Conservation (phyloP, 73 alveolate genomes). For the Blepharisma stoltei region DNA sequence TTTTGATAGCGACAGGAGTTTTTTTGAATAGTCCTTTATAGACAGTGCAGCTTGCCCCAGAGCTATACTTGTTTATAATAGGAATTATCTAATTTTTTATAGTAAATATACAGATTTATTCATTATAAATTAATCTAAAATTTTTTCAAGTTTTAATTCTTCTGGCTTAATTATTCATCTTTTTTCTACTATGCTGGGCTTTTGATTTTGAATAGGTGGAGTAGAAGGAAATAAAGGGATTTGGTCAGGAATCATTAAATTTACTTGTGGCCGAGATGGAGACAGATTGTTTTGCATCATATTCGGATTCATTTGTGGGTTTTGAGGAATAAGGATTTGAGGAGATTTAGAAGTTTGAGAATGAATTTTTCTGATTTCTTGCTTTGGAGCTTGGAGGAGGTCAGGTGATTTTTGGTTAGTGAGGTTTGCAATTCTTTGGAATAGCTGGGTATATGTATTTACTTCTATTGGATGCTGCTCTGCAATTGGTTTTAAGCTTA, state of each 20-base stretch:
- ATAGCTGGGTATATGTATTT: neutral
- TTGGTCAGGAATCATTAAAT: too few relatives aligned
- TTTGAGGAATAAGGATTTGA: too few relatives aligned
- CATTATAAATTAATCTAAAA: too few relatives aligned
- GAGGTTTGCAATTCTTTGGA: neutral
- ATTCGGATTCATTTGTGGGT: too few relatives aligned
- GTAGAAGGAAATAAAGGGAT: neutral
- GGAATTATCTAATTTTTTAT: too few relatives aligned
- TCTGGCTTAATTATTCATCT: conserved; percentile 19
- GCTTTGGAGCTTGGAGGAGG: neutral
- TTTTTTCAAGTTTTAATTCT: conserved; percentile 4
- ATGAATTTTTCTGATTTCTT: neutral
- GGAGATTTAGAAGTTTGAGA: neutral
- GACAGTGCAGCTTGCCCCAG: conserved; percentile 61
- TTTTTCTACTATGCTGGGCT: neutral
- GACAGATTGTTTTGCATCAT: too few relatives aligned
- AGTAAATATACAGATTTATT: too few relatives aligned
- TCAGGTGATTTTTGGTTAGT: neutral
- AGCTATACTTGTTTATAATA: too few relatives aligned
- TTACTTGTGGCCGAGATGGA: too few relatives aligned
- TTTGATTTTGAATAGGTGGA: neutral
- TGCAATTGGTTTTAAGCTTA: neutral
- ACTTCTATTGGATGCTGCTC: neutral
- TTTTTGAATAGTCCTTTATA: conserved; percentile 85
- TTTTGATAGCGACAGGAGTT: conserved; percentile 92